Evolutionary conservation across 345 rosid genomes (phyloP).

Genomic region (Syzygium grande): DNA sequence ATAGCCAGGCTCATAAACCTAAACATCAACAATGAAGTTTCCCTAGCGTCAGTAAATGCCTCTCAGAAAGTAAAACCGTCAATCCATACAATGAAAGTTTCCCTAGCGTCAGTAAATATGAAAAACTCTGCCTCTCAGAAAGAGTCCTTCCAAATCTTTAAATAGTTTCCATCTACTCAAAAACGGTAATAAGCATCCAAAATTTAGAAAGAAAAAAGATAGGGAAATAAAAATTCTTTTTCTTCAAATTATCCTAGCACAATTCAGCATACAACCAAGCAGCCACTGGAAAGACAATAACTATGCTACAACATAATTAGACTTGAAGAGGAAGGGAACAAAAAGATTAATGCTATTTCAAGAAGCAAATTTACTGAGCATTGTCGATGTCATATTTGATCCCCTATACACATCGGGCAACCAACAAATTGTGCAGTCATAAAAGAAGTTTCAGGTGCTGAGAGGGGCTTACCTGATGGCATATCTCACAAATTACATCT

Average conservation of each 20-base stretch:
- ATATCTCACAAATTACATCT: constrained; percentile 84
- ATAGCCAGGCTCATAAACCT: constrained; percentile 89
- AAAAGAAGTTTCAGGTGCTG: neutral
- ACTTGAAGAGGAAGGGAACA: neutral
- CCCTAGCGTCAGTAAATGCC: neutral
- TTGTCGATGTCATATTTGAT: neutral
- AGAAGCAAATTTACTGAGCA: neutral
- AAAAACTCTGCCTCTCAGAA: neutral
- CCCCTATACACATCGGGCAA: neutral
- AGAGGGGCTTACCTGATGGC: constrained; percentile 62
- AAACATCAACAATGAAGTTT: constrained; percentile 1
- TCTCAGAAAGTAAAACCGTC: neutral
- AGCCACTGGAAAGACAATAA: neutral
- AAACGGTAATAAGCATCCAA: neutral
- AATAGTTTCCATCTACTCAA: neutral
- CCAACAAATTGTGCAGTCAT: neutral
- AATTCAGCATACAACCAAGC: neutral
- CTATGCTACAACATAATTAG: neutral
- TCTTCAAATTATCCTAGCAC: neutral
- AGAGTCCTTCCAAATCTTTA: neutral
- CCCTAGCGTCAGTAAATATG: neutral
- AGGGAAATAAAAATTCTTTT: neutral
- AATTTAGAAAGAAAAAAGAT: neutral
- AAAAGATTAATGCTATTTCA: neutral
- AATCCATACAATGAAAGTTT: neutral